Conservation (phyloP, 1,284 basidiomycete species). For the Hymenochaete sp. region DNA sequence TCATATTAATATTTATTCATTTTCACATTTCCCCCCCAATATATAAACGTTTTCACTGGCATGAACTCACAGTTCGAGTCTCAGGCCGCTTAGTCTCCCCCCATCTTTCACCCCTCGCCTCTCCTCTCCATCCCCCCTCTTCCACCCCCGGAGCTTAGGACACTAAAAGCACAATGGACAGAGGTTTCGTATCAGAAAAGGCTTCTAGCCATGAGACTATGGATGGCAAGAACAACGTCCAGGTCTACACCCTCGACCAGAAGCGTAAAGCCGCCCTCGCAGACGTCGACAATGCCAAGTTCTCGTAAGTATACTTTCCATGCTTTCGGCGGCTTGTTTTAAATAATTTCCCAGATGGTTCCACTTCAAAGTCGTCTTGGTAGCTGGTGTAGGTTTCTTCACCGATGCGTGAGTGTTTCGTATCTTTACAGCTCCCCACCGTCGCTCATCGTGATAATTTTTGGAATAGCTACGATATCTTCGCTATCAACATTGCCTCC, state of each 20-base stretch:
- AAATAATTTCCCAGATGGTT: slow-evolving; percentile 26
- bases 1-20: no score
- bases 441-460: no score
- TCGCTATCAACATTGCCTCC: slow-evolving; percentile 47
- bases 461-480: slow-evolving; percentile 35
- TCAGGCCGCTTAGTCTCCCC: no score
- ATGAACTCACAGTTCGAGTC: no score
- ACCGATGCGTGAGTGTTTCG: slow-evolving; percentile 56
- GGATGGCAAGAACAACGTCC: slow-evolving; percentile 2
- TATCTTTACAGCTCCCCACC: slow-evolving; percentile 1
- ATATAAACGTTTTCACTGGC: no score
- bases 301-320: slow-evolving; percentile 28
- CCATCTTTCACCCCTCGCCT: not conserved
- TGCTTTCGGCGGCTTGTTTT: no score
- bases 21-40: no score
- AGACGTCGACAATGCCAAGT: slow-evolving; percentile 49
- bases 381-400: slow-evolving; percentile 78
- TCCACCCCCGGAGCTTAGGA: not conserved
- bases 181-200: slow-evolving; percentile 13
- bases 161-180: slow-evolving; percentile 16
- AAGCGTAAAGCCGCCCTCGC: slow-evolving; percentile 39
- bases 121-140: not conserved
- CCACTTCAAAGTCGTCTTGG: slow-evolving; percentile 63
- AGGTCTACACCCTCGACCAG: slow-evolving; percentile 24
- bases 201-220: slow-evolving; percentile 11